Base-by-base conservation (phyloP, 2,329 filamentous ascomycete genomes). In the Claviceps monticola region DNA sequence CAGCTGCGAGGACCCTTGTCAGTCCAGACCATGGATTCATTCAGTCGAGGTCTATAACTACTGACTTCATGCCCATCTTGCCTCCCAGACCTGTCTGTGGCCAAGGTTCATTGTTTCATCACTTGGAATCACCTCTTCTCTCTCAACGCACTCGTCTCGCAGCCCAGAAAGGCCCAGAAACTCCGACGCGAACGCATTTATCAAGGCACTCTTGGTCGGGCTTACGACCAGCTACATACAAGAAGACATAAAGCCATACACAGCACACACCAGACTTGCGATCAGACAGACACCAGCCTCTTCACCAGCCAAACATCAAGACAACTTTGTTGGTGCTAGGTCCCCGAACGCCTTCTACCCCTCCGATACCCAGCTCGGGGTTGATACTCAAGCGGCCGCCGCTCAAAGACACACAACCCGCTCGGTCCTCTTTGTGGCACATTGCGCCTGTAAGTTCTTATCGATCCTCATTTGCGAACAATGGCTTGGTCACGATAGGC, bases 71-170 rank as follows among this genome's bases (percentile, higher is more conserved):
- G 52, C 43, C 55, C 50, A 39, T 34, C 52, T 48, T 49, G 17
- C 54, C 53, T 55, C 58, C 57, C 58, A 62, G 61, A 59, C 59
- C 59, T 62, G 55, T 51, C 56, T 56, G 60, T 58, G 62, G 57
- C 56, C 58, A 59, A 51, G 46, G 36, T 46, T n/a, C 56, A 16
- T 37, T 58, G 57, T 56, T 50, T 54, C 51, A 29, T 34, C 39
- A 45, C 47, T 49, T 46, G 42, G 6, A 50, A 23, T 37, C 19
- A 23, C 17, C 17, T 17, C 16, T 17, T 26, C 11, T 16, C 9
- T 5, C 41, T 21, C 21, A 7, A 17, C 37, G 14, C 38, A 21
- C 34, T 23, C 47, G 21, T 42, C 48, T 17, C 17, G 11, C 8
- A 42, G 34, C n/a, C 9, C 17, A 34, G 9, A 11, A 11, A 34